These are phyloP conservation scores for Anthostomella pinea DNA, from an alignment of 2,329 filamentous ascomycete genomes.

Conservation along the genomic window DNA sequence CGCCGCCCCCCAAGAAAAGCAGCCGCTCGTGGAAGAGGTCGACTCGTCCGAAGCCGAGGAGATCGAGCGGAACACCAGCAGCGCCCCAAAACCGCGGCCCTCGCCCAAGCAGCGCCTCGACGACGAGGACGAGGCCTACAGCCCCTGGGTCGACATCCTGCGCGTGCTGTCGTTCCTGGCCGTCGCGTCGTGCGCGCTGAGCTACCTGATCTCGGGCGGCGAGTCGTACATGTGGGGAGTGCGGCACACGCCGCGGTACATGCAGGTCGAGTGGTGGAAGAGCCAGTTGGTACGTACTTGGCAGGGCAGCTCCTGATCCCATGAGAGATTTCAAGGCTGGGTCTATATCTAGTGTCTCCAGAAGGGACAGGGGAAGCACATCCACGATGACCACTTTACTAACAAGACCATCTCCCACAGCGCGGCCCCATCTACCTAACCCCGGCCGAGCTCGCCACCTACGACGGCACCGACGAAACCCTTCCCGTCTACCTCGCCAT, in stretches of 20 bases:
- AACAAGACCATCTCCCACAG: slow-evolving; percentile 40
- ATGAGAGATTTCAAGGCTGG: too few relatives aligned
- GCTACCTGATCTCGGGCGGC: slow-evolving; percentile 72
- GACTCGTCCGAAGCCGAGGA: slow-evolving; percentile 30
- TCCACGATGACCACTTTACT: too few relatives aligned
- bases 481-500: slow-evolving; percentile 88
- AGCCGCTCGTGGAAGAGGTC: slow-evolving; percentile 27
- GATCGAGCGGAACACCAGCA: slow-evolving; percentile 22
- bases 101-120: slow-evolving; percentile 40
- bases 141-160: slow-evolving; percentile 61
- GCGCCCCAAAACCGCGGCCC: slow-evolving; percentile 27
- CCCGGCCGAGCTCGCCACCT: slow-evolving; percentile 67
- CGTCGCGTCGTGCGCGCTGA: slow-evolving; percentile 64
- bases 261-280: slow-evolving; percentile 57
- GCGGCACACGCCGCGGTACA: slow-evolving; percentile 60
- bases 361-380: too few relatives aligned
- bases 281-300: slow-evolving; percentile 53
- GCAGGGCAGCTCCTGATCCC: too few relatives aligned
- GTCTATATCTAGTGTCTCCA: too few relatives aligned
- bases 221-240: slow-evolving; percentile 67
- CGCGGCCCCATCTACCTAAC: slow-evolving; percentile 67
- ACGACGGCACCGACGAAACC: slow-evolving; percentile 71
- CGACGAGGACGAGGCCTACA: slow-evolving; percentile 58
- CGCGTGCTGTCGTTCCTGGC: slow-evolving; percentile 67
- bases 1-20: slow-evolving; percentile 17